Percentiles rank a stretch among this genome's conserved stretches.
Evolutionary conservation across 805 yeast species (phyloP).

Genomic region (Hanseniaspora occidentalis): DNA sequence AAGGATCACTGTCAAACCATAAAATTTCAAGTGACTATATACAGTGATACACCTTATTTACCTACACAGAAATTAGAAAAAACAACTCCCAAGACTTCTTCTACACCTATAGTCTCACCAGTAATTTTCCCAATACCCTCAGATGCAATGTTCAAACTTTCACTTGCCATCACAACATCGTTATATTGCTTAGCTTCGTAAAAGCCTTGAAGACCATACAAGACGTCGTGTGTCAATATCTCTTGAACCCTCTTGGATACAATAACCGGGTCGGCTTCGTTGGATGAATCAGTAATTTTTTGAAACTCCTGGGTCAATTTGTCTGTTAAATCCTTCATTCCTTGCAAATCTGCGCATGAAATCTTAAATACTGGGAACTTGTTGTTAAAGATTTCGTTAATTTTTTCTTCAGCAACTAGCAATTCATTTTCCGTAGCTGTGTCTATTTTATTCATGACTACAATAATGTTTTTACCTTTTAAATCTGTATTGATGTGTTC

Average conservation of each 20-base stretch:
- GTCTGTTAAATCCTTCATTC: constrained; percentile 36
- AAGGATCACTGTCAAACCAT: background rate
- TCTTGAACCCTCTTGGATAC: constrained; percentile 71
- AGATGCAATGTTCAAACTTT: constrained; percentile 57
- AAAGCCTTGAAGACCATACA: constrained; percentile 63
- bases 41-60: constrained; percentile 32
- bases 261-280: constrained; percentile 49
- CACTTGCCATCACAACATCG: constrained; percentile 74
- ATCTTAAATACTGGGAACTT: constrained; percentile 25
- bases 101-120: constrained; percentile 79
- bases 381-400: constrained; percentile 13
- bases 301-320: constrained; percentile 36
- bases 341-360: constrained; percentile 51
- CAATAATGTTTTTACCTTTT: constrained; percentile 18
- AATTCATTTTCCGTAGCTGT: constrained; percentile 20
- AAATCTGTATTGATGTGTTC: constrained; percentile 21
- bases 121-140: constrained; percentile 89
- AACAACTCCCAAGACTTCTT: constrained; percentile 82
- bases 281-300: constrained; percentile 31
- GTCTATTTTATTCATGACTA: constrained; percentile 53
- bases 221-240: constrained; percentile 59
- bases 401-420: constrained; percentile 13
- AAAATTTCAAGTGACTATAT: background rate
- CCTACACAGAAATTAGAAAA: constrained; percentile 93
- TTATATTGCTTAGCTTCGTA: constrained; percentile 29